Percentiles rank a stretch among this genome's conserved stretches.
Evolutionary conservation across 768 basidiomycete species (phyloP).

Genomic region (Rhodotorula babjevae): DNA sequence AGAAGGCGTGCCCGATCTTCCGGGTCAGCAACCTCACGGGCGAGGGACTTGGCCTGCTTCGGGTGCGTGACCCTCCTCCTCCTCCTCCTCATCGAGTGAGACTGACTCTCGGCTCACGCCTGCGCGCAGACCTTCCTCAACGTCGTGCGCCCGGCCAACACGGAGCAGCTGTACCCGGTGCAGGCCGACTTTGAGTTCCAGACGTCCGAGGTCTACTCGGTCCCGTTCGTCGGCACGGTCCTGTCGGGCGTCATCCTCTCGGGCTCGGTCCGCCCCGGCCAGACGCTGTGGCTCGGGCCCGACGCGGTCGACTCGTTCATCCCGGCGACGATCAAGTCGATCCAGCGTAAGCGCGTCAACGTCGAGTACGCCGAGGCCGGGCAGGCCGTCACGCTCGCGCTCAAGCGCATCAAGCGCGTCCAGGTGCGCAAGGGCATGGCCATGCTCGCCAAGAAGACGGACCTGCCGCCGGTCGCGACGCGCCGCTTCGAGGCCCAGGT

Average conservation of each 20-base stretch:
- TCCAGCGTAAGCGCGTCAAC: conserved; percentile 87
- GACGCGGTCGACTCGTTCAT: conserved; percentile 87
- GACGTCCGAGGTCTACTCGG: conserved; percentile 50
- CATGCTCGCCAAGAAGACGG: conserved; percentile 73
- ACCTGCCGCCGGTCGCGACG: conserved; percentile 59
- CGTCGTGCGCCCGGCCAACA: conserved; percentile 56
- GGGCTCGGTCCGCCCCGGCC: conserved; percentile 57
- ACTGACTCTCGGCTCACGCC: background rate
- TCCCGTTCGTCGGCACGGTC: conserved; percentile 46
- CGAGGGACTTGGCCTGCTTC: conserved; percentile 73
- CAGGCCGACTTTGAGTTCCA: conserved; percentile 46
- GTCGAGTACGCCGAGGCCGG: conserved; percentile 86
- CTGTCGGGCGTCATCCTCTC: conserved; percentile 39
- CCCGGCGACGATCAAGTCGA: conserved; percentile 73
- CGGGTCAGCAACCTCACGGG: conserved; percentile 91
- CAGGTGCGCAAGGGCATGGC: conserved; percentile 93
- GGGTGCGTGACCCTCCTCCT: background rate
- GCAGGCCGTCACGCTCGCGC: conserved; percentile 85
- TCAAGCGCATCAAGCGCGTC: conserved; percentile 77
- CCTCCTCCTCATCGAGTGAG: background rate
- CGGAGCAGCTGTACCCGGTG: conserved; percentile 27
- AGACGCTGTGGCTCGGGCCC: conserved; percentile 78
- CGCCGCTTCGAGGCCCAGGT: conserved; percentile 88
- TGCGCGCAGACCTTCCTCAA: conserved; percentile 64
- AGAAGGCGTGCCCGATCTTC: conserved; percentile 27